Percentiles rank a stretch among this genome's conserved stretches.
Evolutionary conservation across 1,284 basidiomycete genomes (phyloP).

Genomic region (Malassezia brasiliensis): DNA sequence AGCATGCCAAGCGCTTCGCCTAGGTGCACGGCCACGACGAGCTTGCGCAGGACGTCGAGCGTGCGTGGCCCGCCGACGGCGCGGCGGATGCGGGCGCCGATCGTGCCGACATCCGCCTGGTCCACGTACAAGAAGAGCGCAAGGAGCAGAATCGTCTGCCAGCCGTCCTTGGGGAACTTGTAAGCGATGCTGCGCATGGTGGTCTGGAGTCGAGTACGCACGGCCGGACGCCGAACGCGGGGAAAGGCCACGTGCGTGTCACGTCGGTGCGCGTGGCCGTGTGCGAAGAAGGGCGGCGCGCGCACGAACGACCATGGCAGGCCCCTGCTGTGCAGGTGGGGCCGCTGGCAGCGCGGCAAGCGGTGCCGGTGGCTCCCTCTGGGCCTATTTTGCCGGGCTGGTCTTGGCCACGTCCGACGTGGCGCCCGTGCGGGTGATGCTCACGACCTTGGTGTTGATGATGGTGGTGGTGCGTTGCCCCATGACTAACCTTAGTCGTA

Average conservation of each 20-base stretch:
- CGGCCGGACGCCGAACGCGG: neutral
- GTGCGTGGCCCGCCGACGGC: conserved; percentile 7
- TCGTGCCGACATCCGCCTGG: conserved; percentile 3
- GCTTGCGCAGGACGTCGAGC: conserved; percentile 4
- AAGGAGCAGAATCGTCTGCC: conserved; percentile 10
- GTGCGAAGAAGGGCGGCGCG: no score
- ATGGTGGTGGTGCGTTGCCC: neutral
- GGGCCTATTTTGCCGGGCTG: neutral
- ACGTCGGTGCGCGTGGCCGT: no score
- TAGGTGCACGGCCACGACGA: conserved; percentile 6
- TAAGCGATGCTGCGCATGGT: conserved; percentile 4
- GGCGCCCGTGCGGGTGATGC: neutral
- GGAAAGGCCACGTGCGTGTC: neutral
- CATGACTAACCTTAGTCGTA: conserved; percentile 3
- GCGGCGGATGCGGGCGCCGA: conserved; percentile 13
- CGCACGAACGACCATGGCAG: conserved; percentile 5
- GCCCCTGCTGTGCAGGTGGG: conserved; percentile 12
- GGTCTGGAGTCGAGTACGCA: neutral
- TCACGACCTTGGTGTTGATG: neutral
- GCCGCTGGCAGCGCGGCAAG: neutral
- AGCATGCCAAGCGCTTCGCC: conserved; percentile 12
- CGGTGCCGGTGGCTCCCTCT: neutral
- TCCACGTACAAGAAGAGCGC: conserved; percentile 16
- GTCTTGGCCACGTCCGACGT: neutral
- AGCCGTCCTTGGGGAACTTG: conserved; percentile 15